Evolutionary conservation across 345 rosid species (phyloP), one percentile per base, ranked within the genome.

Genomic region (Eucalyptus leucophloia): DNA sequence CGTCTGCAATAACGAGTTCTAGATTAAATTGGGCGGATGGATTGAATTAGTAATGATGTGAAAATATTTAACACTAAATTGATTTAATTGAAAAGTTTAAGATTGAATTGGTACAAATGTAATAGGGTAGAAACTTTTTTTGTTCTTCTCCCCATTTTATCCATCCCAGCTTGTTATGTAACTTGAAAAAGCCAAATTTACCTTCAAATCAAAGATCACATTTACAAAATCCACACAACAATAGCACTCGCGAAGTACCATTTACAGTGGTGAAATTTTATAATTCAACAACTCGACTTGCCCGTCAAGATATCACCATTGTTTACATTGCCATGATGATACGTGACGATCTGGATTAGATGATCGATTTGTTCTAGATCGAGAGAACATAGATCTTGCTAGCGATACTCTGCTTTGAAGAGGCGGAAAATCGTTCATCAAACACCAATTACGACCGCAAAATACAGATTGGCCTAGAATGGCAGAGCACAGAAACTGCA

Each of bases 41-140:
- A 24, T 24, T 56, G 62, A 56, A 56, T 10, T 56, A 56, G 30
- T 56, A 24, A 23, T 9, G 13, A 24, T 1, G 30, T 56, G 62
- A 56, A 10, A 56, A 24, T 1, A 6, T 56, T 24, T 56, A 56
- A 26, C 1, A 56, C 6, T 56, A 56, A 56, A 56, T 56, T 53
- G 26, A 53, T 53, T 53, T 53, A 53, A 53, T 53, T 53, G 5
- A 21, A 53, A 53, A 53, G 0, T 19, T 56, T 56, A 56, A 2
- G 1, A 24, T 1, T 24, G 1, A 24, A 56, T 56, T 23, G 0
- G 3, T 56, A 56, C 0, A 56, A 56, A 56, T 56, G 3, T 56
- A 56, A 56, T 56, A 26, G 0, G 30, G 0, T 24, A 23, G 3
- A 24, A 14, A 56, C 30, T 2, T 24, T 56, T 56, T 56, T 56